These are phyloP conservation scores for Calocybe cyanea DNA, from an alignment of 768 basidiomycete genomes.

Conservation along the genomic window DNA sequence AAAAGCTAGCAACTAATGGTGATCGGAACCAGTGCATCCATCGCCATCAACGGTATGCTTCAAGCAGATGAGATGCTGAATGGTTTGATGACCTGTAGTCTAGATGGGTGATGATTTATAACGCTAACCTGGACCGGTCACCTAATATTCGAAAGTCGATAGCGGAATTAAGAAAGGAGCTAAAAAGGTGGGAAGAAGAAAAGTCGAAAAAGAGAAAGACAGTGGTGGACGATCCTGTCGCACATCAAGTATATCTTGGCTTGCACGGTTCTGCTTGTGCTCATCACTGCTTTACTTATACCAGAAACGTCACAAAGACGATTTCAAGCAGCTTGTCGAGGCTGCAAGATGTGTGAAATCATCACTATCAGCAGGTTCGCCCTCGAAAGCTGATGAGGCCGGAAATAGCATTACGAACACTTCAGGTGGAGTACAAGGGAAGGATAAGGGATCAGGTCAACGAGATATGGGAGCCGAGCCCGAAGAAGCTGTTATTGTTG, in stretches of 20 bases:
- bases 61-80: not conserved
- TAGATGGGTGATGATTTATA: slow-evolving; percentile 70
- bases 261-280: not conserved
- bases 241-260: slow-evolving; percentile 33
- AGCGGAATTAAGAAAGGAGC: slow-evolving; percentile 44
- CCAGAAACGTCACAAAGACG: slow-evolving; percentile 36
- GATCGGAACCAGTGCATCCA: slow-evolving; percentile 47
- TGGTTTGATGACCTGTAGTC: not conserved
- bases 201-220: slow-evolving; percentile 37
- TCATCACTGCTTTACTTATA: slow-evolving; percentile 2
- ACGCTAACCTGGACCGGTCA: slow-evolving; percentile 66
- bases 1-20: slow-evolving; percentile 48
- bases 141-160: slow-evolving; percentile 39
- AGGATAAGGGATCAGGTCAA: no score
- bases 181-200: slow-evolving; percentile 58
- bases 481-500: slow-evolving; percentile 24
- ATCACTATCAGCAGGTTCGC: no score
- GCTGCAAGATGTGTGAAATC: slow-evolving; percentile 21
- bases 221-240: slow-evolving; percentile 32
- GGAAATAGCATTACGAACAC: no score
- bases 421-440: no score
- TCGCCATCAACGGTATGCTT: slow-evolving; percentile 57
- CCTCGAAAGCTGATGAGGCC: no score
- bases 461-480: not conserved
- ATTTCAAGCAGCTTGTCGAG: slow-evolving; percentile 36